Evolutionary conservation across 495 filamentous ascomycete species (phyloP).

Genomic region (Penicillium macrosclerotiorum): DNA sequence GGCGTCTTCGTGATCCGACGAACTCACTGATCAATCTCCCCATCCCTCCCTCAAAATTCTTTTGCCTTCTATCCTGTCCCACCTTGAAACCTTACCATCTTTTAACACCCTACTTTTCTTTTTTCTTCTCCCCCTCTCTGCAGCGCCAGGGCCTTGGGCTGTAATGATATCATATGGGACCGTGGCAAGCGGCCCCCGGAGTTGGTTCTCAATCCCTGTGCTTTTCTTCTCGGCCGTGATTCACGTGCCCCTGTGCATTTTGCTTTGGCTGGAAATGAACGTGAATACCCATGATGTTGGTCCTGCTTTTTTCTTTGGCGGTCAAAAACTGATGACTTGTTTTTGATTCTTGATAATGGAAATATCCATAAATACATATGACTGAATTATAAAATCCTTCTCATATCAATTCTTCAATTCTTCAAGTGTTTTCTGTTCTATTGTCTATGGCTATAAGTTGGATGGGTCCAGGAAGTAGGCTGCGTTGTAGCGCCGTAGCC

Average conservation of each 20-base stretch:
- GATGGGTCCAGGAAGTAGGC: no score
- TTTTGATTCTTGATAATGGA: constrained; percentile 19
- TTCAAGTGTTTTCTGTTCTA: no score
- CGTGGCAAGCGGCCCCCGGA: constrained; percentile 17
- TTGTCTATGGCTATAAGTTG: no score
- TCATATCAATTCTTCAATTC: no score
- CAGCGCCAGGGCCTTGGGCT: constrained; percentile 3
- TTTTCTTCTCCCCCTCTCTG: not conserved
- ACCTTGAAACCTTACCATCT: constrained; percentile 14
- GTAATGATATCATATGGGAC: constrained; percentile 22
- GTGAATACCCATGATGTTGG: constrained; percentile 40
- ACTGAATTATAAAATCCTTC: constrained; percentile 11
- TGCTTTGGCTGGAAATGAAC: constrained; percentile 24
- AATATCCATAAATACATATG: constrained; percentile 23
- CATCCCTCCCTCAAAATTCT: constrained; percentile 1
- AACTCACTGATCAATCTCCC: constrained; percentile 28
- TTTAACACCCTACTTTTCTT: constrained; percentile 21
- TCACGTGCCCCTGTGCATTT: constrained; percentile 17
- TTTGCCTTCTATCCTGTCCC: constrained; percentile 13
- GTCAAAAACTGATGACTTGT: constrained; percentile 26
- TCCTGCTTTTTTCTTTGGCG: constrained; percentile 22
- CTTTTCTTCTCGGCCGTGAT: constrained; percentile 14
- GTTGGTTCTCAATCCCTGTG: constrained; percentile 9
- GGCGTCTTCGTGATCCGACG: constrained; percentile 63
- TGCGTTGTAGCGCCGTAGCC: no score